Percentiles rank a stretch among this genome's conserved stretches.
phyloP scores from a whole-genome alignment of 306 rosid species.

The Medicago truncatula region MtrunA17r5.0-ANR NC_053048.1:25693501-25694000 shows the following conservation, averaged over 20 bases:
- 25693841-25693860: background rate
- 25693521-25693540: background rate
- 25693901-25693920: too few relatives aligned
- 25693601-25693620: slow-evolving; percentile 53
- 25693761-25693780: slow-evolving; percentile 4
- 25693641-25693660: slow-evolving; percentile 67
- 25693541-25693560: slow-evolving; percentile 10
- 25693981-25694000: background rate
- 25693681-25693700: slow-evolving; percentile 59
- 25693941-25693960: too few relatives aligned
- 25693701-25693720: background rate
- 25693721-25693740: slow-evolving; percentile 11
- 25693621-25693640: slow-evolving; percentile 63
- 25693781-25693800: slow-evolving; percentile 5
- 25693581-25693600: slow-evolving; percentile 36
- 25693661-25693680: slow-evolving; percentile 65
- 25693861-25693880: too few relatives aligned
- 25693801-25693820: background rate
- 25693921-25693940: too few relatives aligned
- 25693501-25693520: too few relatives aligned
- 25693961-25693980: background rate
- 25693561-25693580: slow-evolving; percentile 11
- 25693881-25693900: too few relatives aligned
- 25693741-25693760: slow-evolving; percentile 20
- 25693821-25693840: slow-evolving; percentile 3